phyloP scores from a whole-genome alignment of 345 rosid genomes.

The Brassica incana region DNA sequence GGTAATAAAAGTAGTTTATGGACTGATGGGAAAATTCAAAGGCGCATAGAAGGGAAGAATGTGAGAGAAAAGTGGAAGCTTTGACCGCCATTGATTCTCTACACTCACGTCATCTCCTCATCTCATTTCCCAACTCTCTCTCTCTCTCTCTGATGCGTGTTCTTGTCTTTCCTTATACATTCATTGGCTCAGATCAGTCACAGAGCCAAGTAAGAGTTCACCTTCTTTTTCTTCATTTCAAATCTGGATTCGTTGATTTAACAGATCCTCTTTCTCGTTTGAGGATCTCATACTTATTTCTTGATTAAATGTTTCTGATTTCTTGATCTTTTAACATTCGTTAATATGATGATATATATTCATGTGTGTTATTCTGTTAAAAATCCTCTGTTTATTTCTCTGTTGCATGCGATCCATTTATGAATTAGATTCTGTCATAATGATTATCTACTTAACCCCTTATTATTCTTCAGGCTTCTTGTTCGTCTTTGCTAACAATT shows the following conservation, averaged over 20 bases:
- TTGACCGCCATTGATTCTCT: constrained; percentile 23
- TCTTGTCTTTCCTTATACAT: neutral
- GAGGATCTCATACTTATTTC: neutral
- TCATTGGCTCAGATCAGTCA: constrained; percentile 54
- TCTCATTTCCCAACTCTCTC: neutral
- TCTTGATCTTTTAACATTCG: constrained; percentile 3
- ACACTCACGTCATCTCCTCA: constrained; percentile 33
- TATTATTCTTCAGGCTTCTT: neutral
- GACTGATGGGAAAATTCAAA: constrained; percentile 35
- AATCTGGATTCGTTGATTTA: constrained; percentile 22
- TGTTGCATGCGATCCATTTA: constrained; percentile 31
- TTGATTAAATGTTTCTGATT: neutral
- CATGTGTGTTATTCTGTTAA: neutral
- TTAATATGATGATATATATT: neutral
- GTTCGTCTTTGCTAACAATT: neutral
- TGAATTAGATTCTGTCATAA: neutral
- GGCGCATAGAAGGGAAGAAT: constrained; percentile 48
- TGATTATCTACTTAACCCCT: neutral
- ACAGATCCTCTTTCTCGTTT: neutral
- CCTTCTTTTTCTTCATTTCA: constrained; percentile 12
- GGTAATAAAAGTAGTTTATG: neutral
- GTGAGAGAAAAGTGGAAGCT: constrained; percentile 52
- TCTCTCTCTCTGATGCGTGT: constrained; percentile 9
- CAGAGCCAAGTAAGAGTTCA: constrained; percentile 46
- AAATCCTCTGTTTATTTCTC: constrained; percentile 10